A percentile compares a stretch with the other conserved stretches of the same genome.
These are phyloP conservation scores for Pholiota adiposa DNA, from an alignment of 1,284 basidiomycete genomes.

Conservation along the genomic window DNA sequence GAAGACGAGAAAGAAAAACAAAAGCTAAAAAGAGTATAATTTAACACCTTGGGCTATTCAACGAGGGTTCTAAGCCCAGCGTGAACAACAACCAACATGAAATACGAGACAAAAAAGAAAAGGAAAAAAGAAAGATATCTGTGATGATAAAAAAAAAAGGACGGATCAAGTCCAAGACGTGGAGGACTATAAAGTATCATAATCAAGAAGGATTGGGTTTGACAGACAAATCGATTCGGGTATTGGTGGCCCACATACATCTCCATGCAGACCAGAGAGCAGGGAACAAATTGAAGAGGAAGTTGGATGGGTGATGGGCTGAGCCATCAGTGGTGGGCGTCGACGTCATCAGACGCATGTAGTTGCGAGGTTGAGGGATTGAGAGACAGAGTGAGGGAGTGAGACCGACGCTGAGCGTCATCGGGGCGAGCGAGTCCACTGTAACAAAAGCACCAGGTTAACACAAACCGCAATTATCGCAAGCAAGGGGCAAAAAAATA, in stretches of 20 bases:
- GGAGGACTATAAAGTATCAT: background rate
- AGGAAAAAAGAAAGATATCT: background rate
- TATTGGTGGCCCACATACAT: background rate
- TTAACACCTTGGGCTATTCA: background rate
- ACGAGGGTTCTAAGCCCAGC: background rate
- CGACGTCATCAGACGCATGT: too few species aligned
- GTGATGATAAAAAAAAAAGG: background rate
- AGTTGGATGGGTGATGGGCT: background rate
- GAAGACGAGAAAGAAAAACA: slow-evolving; percentile 2
- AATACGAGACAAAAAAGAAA: slow-evolving; percentile 3
- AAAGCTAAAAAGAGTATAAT: background rate
- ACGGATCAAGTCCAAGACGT: background rate
- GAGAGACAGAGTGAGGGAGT: too few species aligned
- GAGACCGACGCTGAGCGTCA: too few species aligned
- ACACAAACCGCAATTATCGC: background rate
- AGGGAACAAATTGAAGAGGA: slow-evolving; percentile 3
- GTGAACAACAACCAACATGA: background rate
- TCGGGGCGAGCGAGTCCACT: too few species aligned
- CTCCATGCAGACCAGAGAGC: background rate
- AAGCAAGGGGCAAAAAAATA: background rate
- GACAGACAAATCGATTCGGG: background rate
- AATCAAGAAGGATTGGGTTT: background rate
- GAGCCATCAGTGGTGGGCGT: background rate
- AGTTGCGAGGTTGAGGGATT: too few species aligned
- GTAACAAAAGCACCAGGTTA: background rate